Conservation (phyloP, 1,139 yeast genomes). For the Candida tropicalis region DNA sequence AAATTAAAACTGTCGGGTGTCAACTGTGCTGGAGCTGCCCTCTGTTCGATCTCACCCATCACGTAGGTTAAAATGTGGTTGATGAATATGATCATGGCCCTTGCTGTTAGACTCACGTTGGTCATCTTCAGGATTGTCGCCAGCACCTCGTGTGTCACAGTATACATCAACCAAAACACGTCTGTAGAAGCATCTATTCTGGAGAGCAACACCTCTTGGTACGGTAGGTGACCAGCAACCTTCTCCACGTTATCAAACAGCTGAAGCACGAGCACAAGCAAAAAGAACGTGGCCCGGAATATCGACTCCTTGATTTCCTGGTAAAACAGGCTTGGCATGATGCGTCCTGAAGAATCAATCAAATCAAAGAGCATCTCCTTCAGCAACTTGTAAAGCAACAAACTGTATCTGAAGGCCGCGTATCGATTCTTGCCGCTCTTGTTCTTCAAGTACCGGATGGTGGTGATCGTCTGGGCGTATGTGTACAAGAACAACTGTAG, state of each 20-base stretch:
- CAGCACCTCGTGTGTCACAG: background rate
- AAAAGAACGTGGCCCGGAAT: background rate
- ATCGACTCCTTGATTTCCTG: conserved; percentile 1
- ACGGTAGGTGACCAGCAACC: background rate
- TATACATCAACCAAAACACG: conserved; percentile 3
- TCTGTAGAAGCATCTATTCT: background rate
- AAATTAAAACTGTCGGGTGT: background rate
- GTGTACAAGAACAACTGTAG: background rate
- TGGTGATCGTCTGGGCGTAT: background rate
- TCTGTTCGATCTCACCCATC: background rate
- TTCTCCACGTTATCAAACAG: background rate
- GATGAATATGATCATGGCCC: conserved; percentile 2
- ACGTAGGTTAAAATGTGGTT: background rate
- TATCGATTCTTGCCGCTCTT: background rate
- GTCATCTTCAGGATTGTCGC: conserved; percentile 2
- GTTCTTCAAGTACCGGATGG: background rate
- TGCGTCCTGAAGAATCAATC: background rate
- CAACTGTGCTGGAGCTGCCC: background rate
- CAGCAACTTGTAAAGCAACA: conserved; percentile 2
- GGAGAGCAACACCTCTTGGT: background rate
- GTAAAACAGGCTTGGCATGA: background rate
- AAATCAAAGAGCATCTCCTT: background rate
- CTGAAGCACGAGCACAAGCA: background rate
- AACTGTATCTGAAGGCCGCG: background rate
- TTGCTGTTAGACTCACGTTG: conserved; percentile 1